Conservation (phyloP, 2,329 filamentous ascomycete genomes). For the Dryadomyces sulphureus region DNA sequence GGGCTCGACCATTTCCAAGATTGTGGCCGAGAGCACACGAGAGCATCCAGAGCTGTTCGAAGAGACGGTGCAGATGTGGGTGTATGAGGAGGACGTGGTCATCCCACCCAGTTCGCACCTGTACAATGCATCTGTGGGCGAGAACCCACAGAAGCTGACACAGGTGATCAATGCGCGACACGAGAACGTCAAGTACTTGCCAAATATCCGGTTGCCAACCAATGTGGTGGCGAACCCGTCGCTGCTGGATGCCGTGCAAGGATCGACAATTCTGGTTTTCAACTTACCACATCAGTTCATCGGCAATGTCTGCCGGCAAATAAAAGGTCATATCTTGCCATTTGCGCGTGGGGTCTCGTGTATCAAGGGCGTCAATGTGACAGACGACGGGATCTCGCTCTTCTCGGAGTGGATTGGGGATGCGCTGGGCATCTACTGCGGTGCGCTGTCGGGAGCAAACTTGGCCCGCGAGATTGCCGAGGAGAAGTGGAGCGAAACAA, state of each 20-base stretch:
- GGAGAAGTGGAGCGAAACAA: conserved; percentile 96
- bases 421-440: conserved; percentile 87
- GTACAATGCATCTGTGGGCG: conserved; percentile 49
- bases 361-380: conserved; percentile 94
- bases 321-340: conserved; percentile 79
- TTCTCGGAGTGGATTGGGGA: conserved; percentile 93
- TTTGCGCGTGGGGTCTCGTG: conserved; percentile 90
- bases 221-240: conserved; percentile 81
- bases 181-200: conserved; percentile 97
- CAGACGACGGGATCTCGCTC: conserved; percentile 68
- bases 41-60: conserved; percentile 72
- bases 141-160: conserved; percentile 73
- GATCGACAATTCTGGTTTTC: conserved; percentile 84
- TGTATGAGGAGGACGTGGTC: conserved; percentile 81
- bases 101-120: conserved; percentile 57
- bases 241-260: conserved; percentile 62
- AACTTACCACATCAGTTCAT: conserved; percentile 97
- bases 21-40: conserved; percentile 82
- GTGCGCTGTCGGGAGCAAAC: conserved; percentile 89
- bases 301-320: conserved; percentile 64
- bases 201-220: conserved; percentile 64
- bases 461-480: conserved; percentile 82
- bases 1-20: conserved; percentile 96
- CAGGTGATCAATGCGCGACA: conserved; percentile 79
- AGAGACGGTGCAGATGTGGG: conserved; percentile 93